Evolutionary conservation across 1,284 basidiomycete species (phyloP).

Genomic region (Mycena citricolor): DNA sequence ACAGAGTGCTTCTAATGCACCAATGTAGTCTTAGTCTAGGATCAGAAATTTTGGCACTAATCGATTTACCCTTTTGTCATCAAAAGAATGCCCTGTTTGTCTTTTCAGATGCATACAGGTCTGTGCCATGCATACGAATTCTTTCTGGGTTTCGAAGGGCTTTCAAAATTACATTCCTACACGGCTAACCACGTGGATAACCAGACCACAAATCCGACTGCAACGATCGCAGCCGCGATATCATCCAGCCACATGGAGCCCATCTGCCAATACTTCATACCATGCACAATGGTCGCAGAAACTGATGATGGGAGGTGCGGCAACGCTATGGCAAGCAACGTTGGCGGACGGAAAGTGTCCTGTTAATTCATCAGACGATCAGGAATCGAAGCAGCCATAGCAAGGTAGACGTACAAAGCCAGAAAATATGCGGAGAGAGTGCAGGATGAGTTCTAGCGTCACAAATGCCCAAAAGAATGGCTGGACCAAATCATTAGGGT

Average conservation of each 20-base stretch:
- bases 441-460: slow-evolving; percentile 64
- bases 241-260: slow-evolving; percentile 65
- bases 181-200: slow-evolving; percentile 47
- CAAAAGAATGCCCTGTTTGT: too few species aligned
- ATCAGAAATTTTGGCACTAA: too few species aligned
- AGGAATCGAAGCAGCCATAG: neutral
- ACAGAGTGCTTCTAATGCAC: too few species aligned
- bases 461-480: slow-evolving; percentile 80
- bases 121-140: too few species aligned
- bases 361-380: slow-evolving; percentile 28
- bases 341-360: slow-evolving; percentile 61
- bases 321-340: slow-evolving; percentile 56
- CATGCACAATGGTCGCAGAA: slow-evolving; percentile 58
- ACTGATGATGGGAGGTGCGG: slow-evolving; percentile 65
- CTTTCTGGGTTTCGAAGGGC: too few species aligned
- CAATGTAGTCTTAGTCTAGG: too few species aligned
- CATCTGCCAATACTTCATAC: slow-evolving; percentile 66
- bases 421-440: slow-evolving; percentile 68
- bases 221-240: slow-evolving; percentile 62
- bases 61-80: too few species aligned
- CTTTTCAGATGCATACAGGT: too few species aligned
- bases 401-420: slow-evolving; percentile 52
- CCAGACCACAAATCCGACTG: slow-evolving; percentile 61
- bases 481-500: slow-evolving; percentile 60
- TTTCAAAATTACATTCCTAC: too few species aligned